A percentile compares a stretch with the other conserved stretches of the same genome.
Conservation (phyloP, 2,329 filamentous ascomycete species). For the Aspergillus terreus region DNA sequence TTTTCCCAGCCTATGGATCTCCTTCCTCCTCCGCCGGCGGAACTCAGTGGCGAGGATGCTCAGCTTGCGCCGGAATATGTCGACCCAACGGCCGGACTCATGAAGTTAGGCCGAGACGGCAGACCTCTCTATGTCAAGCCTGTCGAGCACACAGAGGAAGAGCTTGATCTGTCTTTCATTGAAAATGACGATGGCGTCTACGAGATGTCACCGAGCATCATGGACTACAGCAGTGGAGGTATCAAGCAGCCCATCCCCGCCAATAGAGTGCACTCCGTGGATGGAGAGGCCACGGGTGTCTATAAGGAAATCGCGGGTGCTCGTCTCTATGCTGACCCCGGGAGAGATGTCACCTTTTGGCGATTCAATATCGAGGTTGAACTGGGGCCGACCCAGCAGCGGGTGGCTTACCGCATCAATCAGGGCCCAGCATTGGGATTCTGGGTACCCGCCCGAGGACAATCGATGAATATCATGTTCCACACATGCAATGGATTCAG, state of each 20-base stretch:
- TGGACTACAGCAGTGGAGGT: slow-evolving; percentile 38
- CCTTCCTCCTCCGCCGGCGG: slow-evolving; percentile 70
- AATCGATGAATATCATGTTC: slow-evolving; percentile 99
- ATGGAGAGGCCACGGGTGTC: slow-evolving; percentile 77
- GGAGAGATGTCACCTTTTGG: slow-evolving; percentile 92
- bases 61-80: slow-evolving; percentile 72
- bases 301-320: slow-evolving; percentile 80
- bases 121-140: slow-evolving; percentile 84
- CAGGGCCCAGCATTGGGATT: slow-evolving; percentile 82
- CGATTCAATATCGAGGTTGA: slow-evolving; percentile 94
- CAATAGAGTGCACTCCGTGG: slow-evolving; percentile 45
- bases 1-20: slow-evolving; percentile 85
- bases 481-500: slow-evolving; percentile 97
- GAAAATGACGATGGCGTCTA: slow-evolving; percentile 83
- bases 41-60: slow-evolving; percentile 59
- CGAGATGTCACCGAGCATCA: slow-evolving; percentile 56
- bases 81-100: slow-evolving; percentile 82
- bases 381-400: slow-evolving; percentile 69
- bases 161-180: slow-evolving; percentile 70
- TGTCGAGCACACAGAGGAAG: slow-evolving; percentile 79
- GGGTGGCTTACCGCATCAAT: slow-evolving; percentile 95
- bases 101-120: slow-evolving; percentile 79
- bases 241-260: slow-evolving; percentile 44
- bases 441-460: slow-evolving; percentile 81
- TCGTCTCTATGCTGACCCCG: slow-evolving; percentile 76